Conservation (phyloP, 2,329 filamentous ascomycete genomes). For the Cyphellophora attinorum region DNA sequence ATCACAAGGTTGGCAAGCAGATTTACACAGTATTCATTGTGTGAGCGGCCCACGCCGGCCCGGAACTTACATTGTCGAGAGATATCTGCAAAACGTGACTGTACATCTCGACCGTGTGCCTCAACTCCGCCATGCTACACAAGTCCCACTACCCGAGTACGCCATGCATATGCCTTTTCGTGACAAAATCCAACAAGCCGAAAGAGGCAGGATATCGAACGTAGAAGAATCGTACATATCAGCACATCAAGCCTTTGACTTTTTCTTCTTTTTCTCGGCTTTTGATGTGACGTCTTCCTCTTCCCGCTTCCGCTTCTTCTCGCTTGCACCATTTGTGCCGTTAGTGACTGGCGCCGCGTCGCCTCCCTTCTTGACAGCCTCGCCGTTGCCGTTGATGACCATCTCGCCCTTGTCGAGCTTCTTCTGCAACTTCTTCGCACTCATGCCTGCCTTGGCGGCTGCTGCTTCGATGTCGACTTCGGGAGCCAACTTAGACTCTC, state of each 20-base stretch:
- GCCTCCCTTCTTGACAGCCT: constrained; percentile 59
- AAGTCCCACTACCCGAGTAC: too few species aligned
- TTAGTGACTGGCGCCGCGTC: constrained; percentile 42
- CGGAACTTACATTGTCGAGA: too few species aligned
- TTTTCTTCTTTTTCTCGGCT: constrained; percentile 40
- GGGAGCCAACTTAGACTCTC: constrained; percentile 25
- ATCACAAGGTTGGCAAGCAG: too few species aligned
- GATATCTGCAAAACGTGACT: too few species aligned
- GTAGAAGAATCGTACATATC: too few species aligned
- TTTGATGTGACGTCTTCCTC: constrained; percentile 46
- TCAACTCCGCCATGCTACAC: too few species aligned
- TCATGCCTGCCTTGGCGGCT: constrained; percentile 59
- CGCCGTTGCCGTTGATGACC: constrained; percentile 55
- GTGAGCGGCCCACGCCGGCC: too few species aligned
- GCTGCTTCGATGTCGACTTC: constrained; percentile 43
- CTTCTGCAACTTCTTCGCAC: constrained; percentile 66
- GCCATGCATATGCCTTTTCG: constrained; percentile 16
- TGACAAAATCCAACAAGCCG: constrained; percentile 21
- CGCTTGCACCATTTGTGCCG: constrained; percentile 47
- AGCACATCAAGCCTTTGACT: constrained; percentile 30
- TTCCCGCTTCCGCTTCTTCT: constrained; percentile 53
- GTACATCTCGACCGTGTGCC: too few species aligned
- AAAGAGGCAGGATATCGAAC: too few species aligned
- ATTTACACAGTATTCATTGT: too few species aligned
- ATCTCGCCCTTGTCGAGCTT: constrained; percentile 71